Conservation (phyloP, 352 stramenopile genomes). For the Globisporangium splendens region DNA sequence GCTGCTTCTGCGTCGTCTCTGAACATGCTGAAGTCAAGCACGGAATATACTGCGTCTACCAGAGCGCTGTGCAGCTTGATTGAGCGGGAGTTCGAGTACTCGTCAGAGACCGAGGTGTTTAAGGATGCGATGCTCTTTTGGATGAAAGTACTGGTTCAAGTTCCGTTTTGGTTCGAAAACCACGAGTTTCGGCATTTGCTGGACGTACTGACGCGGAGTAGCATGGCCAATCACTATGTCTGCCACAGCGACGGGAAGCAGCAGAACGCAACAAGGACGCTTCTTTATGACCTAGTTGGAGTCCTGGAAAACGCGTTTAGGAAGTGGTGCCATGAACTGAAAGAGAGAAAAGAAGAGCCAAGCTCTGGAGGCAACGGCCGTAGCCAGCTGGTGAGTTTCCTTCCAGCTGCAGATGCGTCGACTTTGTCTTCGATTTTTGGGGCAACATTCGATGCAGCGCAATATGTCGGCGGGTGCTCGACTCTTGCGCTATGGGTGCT, state of each 20-base stretch:
- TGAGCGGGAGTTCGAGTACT: conserved; percentile 60
- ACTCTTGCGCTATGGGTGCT: conserved; percentile 64
- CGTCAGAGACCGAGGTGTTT: conserved; percentile 32
- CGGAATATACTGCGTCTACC: conserved; percentile 47
- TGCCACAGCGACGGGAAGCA: neutral
- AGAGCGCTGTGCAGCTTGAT: conserved; percentile 52
- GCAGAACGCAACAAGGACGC: neutral
- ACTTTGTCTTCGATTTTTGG: conserved; percentile 69
- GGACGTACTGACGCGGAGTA: conserved; percentile 65
- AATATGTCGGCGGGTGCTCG: conserved; percentile 66
- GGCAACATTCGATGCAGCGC: conserved; percentile 45
- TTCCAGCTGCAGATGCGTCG: conserved; percentile 40
- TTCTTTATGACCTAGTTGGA: conserved; percentile 38
- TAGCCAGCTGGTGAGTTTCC: conserved; percentile 57
- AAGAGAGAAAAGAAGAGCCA: conserved; percentile 25
- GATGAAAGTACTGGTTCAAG: conserved; percentile 57
- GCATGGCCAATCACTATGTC: conserved; percentile 30
- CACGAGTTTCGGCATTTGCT: conserved; percentile 59
- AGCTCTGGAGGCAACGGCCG: conserved; percentile 27
- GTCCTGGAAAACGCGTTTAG: conserved; percentile 36
- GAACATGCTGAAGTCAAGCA: conserved; percentile 39
- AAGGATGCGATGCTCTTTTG: conserved; percentile 49
- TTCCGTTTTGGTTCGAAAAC: conserved; percentile 81
- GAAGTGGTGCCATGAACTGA: conserved; percentile 31
- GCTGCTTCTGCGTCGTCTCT: conserved; percentile 36